phyloP scores from a whole-genome alignment of 352 stramenopile genomes.

The Globisporangium iwayamae region DNA sequence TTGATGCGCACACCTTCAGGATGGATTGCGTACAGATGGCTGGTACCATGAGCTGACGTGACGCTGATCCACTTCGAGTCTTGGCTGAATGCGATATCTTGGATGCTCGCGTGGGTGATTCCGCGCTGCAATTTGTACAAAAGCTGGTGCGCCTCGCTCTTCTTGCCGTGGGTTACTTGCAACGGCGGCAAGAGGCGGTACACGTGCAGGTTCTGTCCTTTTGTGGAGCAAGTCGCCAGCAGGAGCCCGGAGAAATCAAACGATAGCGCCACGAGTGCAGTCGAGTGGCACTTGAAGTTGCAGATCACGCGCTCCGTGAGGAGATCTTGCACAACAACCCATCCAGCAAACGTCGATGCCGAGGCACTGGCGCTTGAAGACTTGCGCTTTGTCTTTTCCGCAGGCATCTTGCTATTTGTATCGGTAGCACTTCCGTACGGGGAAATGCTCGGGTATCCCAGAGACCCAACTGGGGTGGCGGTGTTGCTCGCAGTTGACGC shows the following conservation, averaged over 20 bases:
- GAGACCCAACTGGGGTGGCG: slow-evolving; percentile 15
- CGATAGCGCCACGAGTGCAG: slow-evolving; percentile 63
- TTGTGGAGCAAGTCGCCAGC: slow-evolving; percentile 75
- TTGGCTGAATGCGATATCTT: slow-evolving; percentile 76
- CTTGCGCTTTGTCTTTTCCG: slow-evolving; percentile 12
- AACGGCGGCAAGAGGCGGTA: slow-evolving; percentile 71
- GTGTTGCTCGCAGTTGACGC: slow-evolving; percentile 17
- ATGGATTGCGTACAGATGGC: slow-evolving; percentile 80
- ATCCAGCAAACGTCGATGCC: slow-evolving; percentile 39
- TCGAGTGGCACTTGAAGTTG: slow-evolving; percentile 76
- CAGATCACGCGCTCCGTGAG: slow-evolving; percentile 57
- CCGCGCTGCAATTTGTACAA: slow-evolving; percentile 86
- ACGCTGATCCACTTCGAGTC: slow-evolving; percentile 86
- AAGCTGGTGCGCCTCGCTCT: slow-evolving; percentile 34
- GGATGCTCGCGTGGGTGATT: slow-evolving; percentile 84
- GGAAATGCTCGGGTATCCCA: slow-evolving; percentile 20
- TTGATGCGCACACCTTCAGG: slow-evolving; percentile 67
- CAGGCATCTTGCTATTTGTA: slow-evolving; percentile 4
- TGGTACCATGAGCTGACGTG: slow-evolving; percentile 81
- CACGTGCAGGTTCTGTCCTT: slow-evolving; percentile 85
- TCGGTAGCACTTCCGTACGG: slow-evolving; percentile 13
- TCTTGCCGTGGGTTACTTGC: slow-evolving; percentile 18
- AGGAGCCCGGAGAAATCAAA: slow-evolving; percentile 77
- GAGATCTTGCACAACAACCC: slow-evolving; percentile 67
- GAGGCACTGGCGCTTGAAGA: slow-evolving; percentile 7